Evolutionary conservation across 257 asterid species (phyloP), one percentile per base, ranked within the genome.

Genomic region (Pogostemon cablin): DNA sequence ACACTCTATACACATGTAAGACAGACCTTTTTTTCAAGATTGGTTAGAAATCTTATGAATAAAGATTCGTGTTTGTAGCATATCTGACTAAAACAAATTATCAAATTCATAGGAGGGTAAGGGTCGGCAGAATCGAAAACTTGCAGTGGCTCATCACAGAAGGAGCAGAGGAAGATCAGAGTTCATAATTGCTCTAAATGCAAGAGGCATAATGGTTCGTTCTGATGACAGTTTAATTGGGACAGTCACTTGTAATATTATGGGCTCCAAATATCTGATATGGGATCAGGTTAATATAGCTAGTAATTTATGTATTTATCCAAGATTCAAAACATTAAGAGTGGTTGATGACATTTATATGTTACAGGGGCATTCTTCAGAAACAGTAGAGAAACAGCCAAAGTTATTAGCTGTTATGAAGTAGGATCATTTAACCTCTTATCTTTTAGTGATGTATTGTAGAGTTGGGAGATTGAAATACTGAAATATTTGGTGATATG

Each of bases 1-100:
- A 89, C 99, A 4, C 88, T 93, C 41, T 91, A 87, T 62, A 93
- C 99, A 20, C 82, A 91, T 75, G 99, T 93, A 81, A 86, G 88
- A 3, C 17, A 53, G 3, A 17, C 8, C 17, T 8, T n/a, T 10
- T 1, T 68, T 12, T 54, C 7, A n/a, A 15, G 9, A 3, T 49
- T 20, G 25, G 25, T 20, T 20, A 20, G 25, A 20, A 20, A 20
- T 20, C 25, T 20, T 20, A 20, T 20, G 25, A 20, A 20, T 20
- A 20, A 20, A 20, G 25, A 20, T 20, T 20, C 32, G 32, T 25
- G 32, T 25, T 25, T 1, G 32, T 25, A 25, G 1, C 1, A 25
- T 25, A 1, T 25, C 1, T 25, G 32, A 25, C 32, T 25, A 25
- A 25, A 25, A 25, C 32, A 25, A 25, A 25, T 25, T 1, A 25